Base-by-base conservation (phyloP, 352 stramenopile species). In the Pythium brassicae region DNA sequence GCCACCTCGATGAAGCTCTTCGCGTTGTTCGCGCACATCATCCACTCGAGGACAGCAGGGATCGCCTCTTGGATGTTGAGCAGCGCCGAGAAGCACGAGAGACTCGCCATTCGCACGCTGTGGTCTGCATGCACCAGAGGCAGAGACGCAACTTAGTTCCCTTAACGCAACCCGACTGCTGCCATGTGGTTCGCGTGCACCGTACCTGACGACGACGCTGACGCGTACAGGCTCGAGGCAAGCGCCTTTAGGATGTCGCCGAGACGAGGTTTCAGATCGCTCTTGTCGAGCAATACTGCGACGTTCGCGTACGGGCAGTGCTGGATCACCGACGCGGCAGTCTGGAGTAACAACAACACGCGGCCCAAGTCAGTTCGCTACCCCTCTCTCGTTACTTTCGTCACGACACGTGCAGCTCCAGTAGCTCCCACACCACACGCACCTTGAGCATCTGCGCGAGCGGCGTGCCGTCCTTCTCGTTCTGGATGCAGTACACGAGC, bases 401-500 rank as follows among this genome's bases (percentile, higher is more conserved):
- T n/a, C n/a, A n/a, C n/a, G n/a, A 20, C 12, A 0, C 5, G 7
- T 12, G 7, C 17, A 34, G 1, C 5, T 40, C 15, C 17, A 11
- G 5, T 20, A 46, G n/a, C 32, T 11, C 9, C 32, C 32, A 37
- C 40, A 19, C 58, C 32, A 11, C 1, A 37, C 32, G 25, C 42
- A 89, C 78, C 76, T 94, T 94, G 17, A 94, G 45, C 15, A 74
- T 83, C 49, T 93, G 85, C 3, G 76, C 65, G 10, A 93, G 63
- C 3, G 82, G 69, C 6, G 65, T 60, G 0, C 69, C 57, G 19
- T 89, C 80, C 40, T 81, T 86, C 51, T 95, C 83, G 55, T 89
- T 78, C 57, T 91, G 83, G 23, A 95, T 85, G 45, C 74, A 86
- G 40, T 90, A 90, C 54, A 92, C 81, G 34, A 95, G 61, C 3